phyloP scores from a whole-genome alignment of 345 rosid genomes.

The Noccaea bulbosa region DNA sequence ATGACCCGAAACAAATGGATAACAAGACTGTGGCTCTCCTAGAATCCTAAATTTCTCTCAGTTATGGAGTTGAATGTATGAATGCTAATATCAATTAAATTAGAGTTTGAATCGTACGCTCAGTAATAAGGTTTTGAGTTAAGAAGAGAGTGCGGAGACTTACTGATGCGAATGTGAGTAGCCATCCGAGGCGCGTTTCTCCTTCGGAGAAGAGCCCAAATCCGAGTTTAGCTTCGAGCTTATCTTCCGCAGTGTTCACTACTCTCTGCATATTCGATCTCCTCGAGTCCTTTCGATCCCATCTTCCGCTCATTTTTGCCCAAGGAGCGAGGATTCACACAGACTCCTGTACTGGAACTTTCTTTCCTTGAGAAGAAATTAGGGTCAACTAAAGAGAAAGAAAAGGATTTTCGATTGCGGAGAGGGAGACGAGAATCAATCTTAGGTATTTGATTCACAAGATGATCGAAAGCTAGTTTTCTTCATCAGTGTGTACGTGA shows the following conservation, averaged over 20 bases:
- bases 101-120: neutral
- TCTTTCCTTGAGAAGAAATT: no score
- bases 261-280: conserved; percentile 67
- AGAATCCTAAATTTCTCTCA: neutral
- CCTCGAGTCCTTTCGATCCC: conserved; percentile 58
- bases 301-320: conserved; percentile 47
- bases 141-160: conserved; percentile 34
- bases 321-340: neutral
- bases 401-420: no score
- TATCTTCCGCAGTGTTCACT: conserved; percentile 74
- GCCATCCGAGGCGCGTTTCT: conserved; percentile 92
- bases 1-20: no score
- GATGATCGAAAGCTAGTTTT: no score
- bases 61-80: neutral
- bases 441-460: no score
- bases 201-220: conserved; percentile 89
- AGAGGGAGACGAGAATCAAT: no score
- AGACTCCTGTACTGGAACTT: no score
- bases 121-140: neutral
- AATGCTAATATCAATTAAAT: no score
- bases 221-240: conserved; percentile 85
- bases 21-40: neutral
- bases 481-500: no score
- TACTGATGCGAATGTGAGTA: conserved; percentile 83
- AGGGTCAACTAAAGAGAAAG: no score